Evolutionary conservation across 257 asterid genomes (phyloP).

Genomic region (Lycium ferocissimum): DNA sequence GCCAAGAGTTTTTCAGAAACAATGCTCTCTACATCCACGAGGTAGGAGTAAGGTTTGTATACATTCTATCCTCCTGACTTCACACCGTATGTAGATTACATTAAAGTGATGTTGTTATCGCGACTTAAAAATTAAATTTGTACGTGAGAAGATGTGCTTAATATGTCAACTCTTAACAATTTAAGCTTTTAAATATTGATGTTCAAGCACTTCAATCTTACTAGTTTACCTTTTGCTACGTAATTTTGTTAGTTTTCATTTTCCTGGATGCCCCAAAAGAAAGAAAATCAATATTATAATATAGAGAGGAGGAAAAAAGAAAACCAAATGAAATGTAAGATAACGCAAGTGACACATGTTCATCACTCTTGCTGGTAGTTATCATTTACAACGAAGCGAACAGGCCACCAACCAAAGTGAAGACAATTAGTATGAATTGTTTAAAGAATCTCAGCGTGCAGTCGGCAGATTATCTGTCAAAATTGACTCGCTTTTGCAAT

Average conservation of each 20-base stretch:
- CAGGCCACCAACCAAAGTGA: slow-evolving; percentile 18
- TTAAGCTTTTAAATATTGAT: background rate
- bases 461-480: slow-evolving; percentile 26
- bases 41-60: no score
- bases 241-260: no score
- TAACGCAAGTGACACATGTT: background rate
- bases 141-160: background rate
- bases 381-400: slow-evolving; percentile 22
- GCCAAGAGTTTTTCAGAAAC: no score
- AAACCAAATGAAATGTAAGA: background rate
- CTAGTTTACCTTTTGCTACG: background rate
- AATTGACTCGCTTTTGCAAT: slow-evolving; percentile 20
- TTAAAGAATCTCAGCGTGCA: slow-evolving; percentile 19
- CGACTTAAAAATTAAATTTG: background rate
- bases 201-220: background rate
- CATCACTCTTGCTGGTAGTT: background rate
- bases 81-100: no score
- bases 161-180: background rate
- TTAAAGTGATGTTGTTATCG: no score
- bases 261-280: no score
- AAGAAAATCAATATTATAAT: no score
- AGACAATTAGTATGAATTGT: slow-evolving; percentile 18
- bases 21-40: no score
- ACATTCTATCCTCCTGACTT: no score
- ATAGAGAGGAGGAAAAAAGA: background rate